A percentile compares a stretch with the other conserved stretches of the same genome.
phyloP scores from a whole-genome alignment of 768 basidiomycete genomes.

The Rhizopogon vesiculosus region DNA sequence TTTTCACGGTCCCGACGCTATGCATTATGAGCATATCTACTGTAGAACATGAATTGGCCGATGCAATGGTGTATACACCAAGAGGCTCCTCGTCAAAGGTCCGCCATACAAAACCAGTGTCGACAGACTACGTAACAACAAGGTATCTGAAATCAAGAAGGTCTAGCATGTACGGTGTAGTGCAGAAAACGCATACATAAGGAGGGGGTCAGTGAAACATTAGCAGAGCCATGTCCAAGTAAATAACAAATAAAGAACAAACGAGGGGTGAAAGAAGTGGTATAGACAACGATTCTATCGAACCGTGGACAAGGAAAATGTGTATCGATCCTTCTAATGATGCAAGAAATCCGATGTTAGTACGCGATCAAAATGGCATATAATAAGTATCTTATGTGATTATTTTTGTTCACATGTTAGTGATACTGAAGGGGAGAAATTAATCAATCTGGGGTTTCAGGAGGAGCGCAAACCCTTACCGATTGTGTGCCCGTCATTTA shows the following conservation, averaged over 20 bases:
- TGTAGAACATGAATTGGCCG: not conserved
- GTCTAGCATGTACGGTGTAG: not conserved
- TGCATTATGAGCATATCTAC: too few species aligned
- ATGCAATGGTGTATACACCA: not conserved
- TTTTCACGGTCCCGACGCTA: too few species aligned
- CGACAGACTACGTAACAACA: not conserved
- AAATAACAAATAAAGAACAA: not conserved
- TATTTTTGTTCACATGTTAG: too few species aligned
- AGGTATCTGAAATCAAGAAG: not conserved
- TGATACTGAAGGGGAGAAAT: not conserved
- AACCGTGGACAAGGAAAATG: not conserved
- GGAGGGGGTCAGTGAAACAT: not conserved
- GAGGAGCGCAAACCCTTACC: not conserved
- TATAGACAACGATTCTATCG: constrained; percentile 9
- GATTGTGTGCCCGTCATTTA: not conserved
- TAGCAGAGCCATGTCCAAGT: not conserved
- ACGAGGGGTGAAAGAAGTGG: constrained; percentile 1
- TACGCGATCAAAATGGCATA: not conserved
- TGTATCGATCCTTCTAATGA: not conserved
- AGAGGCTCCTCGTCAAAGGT: not conserved
- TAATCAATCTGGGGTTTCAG: not conserved
- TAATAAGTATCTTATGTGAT: not conserved
- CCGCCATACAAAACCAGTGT: constrained; percentile 5
- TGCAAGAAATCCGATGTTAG: not conserved
- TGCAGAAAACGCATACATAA: not conserved